Evolutionary conservation across 2,329 filamentous ascomycete genomes (phyloP).

Genomic region (Colletotrichum zoysiae): DNA sequence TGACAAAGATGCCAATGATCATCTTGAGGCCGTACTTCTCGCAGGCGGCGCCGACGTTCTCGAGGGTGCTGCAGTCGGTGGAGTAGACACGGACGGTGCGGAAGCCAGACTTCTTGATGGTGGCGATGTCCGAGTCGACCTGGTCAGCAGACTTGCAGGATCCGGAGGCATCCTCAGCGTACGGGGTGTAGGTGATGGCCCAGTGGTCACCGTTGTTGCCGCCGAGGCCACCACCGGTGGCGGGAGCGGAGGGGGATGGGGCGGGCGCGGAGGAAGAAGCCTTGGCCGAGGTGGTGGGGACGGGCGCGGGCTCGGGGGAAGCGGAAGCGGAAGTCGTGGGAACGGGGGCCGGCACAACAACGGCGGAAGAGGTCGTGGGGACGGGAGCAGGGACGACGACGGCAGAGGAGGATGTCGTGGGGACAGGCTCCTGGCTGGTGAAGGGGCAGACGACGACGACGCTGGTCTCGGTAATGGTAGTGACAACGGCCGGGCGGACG

Average conservation of each 20-base stretch:
- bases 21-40: constrained; percentile 77
- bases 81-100: constrained; percentile 84
- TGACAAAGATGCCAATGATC: constrained; percentile 91
- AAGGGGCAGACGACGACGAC: constrained; percentile 80
- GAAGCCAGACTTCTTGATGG: constrained; percentile 77
- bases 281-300: constrained; percentile 41
- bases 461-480: constrained; percentile 77
- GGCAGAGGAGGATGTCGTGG: constrained; percentile 45
- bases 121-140: constrained; percentile 70
- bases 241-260: constrained; percentile 45
- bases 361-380: constrained; percentile 41
- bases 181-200: constrained; percentile 87
- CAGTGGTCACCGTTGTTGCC: constrained; percentile 67
- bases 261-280: constrained; percentile 40
- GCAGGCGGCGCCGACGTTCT: constrained; percentile 79
- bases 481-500: constrained; percentile 74
- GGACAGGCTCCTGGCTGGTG: constrained; percentile 54
- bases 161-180: constrained; percentile 64
- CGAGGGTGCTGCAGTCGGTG: constrained; percentile 87
- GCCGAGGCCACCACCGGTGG: constrained; percentile 51
- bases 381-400: constrained; percentile 11
- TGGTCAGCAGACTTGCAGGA: constrained; percentile 73
- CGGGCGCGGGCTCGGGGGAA: constrained; percentile 32
- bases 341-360: constrained; percentile 43
- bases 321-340: constrained; percentile 45